Conservation (phyloP, 192 early-diverging fungal genomes). For the Backusella morwellensis region DNA sequence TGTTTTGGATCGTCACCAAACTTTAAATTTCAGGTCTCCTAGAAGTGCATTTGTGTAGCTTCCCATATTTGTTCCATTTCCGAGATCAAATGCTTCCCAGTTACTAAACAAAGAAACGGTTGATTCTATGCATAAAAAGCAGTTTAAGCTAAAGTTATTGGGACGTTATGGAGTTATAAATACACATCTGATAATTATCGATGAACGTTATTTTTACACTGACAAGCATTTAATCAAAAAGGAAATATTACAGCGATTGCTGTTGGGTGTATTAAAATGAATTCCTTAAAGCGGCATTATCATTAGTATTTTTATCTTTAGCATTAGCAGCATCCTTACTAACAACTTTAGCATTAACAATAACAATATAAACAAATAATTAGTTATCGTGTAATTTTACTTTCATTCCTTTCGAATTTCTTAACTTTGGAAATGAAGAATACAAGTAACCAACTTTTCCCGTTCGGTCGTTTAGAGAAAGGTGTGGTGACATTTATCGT, state of each 20-base stretch:
- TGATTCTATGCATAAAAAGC: no score
- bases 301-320: background rate
- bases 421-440: background rate
- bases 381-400: background rate
- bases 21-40: no score
- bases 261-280: background rate
- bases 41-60: no score
- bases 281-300: background rate
- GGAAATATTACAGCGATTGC: background rate
- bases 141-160: background rate
- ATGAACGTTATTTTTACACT: background rate
- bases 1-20: no score
- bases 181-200: background rate
- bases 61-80: no score
- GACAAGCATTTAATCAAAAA: background rate
- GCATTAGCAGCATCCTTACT: background rate
- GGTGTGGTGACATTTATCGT: background rate
- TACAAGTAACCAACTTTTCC: background rate
- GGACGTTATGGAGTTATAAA: background rate
- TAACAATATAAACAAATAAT: background rate
- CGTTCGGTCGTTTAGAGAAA: background rate
- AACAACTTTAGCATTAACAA: background rate
- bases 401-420: background rate
- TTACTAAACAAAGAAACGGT: no score
- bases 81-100: no score